Evolutionary conservation across 2,329 filamentous ascomycete genomes (phyloP).

Genomic region (Calonectria pseudoreteaudii): DNA sequence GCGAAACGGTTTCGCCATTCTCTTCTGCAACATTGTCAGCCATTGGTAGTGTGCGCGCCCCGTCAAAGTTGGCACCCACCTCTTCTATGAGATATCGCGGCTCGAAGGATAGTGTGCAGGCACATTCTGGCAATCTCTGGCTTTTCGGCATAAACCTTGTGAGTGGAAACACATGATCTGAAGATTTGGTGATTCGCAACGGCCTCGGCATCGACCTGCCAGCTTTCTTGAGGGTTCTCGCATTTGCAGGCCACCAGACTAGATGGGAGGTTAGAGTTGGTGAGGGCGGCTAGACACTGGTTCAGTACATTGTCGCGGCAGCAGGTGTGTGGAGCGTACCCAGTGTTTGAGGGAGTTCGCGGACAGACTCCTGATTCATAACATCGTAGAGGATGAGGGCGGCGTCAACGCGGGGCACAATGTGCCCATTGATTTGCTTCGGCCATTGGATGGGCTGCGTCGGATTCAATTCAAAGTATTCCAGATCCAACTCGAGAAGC

Average conservation of each 20-base stretch:
- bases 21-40: conserved; percentile 47
- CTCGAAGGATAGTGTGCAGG: conserved; percentile 79
- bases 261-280: conserved; percentile 78
- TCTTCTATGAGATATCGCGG: conserved; percentile 74
- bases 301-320: conserved; percentile 19
- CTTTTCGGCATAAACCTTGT: conserved; percentile 77
- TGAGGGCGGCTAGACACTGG: conserved; percentile 71
- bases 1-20: conserved; percentile 56
- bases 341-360: conserved; percentile 79
- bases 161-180: conserved; percentile 76
- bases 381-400: conserved; percentile 91
- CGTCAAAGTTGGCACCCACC: conserved; percentile 59
- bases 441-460: conserved; percentile 72
- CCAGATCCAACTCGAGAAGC: conserved; percentile 74
- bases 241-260: conserved; percentile 91
- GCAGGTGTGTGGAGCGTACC: conserved; percentile 62
- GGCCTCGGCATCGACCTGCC: conserved; percentile 76
- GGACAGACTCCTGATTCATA: conserved; percentile 79
- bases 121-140: conserved; percentile 81
- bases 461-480: conserved; percentile 71
- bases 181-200: conserved; percentile 73
- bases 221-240: conserved; percentile 77
- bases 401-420: conserved; percentile 82
- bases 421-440: conserved; percentile 75
- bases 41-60: neutral